phyloP scores from a whole-genome alignment of 139 green algal genomes.

The Dunaliella primolecta region DNA sequence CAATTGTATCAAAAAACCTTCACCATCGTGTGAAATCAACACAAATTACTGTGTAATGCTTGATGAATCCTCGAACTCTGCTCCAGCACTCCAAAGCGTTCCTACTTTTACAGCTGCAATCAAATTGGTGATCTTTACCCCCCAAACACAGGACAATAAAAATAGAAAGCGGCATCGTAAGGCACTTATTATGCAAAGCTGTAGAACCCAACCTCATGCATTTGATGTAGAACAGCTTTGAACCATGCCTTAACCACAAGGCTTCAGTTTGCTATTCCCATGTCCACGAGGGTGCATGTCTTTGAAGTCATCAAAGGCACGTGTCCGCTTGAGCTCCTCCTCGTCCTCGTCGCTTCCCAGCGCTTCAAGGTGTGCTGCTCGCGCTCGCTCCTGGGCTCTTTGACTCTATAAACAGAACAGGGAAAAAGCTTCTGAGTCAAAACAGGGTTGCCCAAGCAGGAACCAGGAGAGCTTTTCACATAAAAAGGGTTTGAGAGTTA shows the following conservation, averaged over 20 bases:
- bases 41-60: no score
- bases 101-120: background rate
- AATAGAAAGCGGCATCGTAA: background rate
- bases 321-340: conserved; percentile 49
- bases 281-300: conserved; percentile 73
- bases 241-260: conserved; percentile 28
- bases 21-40: no score
- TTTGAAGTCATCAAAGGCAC: conserved; percentile 78
- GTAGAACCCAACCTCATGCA: no score
- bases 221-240: no score
- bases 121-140: background rate
- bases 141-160: background rate
- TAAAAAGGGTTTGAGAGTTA: no score
- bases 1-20: no score
- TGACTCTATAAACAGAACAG: background rate
- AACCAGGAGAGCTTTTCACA: no score
- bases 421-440: no score
- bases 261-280: conserved; percentile 82
- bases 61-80: background rate
- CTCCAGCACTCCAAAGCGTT: background rate
- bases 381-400: background rate
- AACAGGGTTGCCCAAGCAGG: no score
- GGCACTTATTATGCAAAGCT: no score
- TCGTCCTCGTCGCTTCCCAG: conserved; percentile 52
- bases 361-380: conserved; percentile 1